These are phyloP conservation scores for Yamadazyma scolyti DNA, from an alignment of 805 yeast genomes.

Conservation along the genomic window DNA sequence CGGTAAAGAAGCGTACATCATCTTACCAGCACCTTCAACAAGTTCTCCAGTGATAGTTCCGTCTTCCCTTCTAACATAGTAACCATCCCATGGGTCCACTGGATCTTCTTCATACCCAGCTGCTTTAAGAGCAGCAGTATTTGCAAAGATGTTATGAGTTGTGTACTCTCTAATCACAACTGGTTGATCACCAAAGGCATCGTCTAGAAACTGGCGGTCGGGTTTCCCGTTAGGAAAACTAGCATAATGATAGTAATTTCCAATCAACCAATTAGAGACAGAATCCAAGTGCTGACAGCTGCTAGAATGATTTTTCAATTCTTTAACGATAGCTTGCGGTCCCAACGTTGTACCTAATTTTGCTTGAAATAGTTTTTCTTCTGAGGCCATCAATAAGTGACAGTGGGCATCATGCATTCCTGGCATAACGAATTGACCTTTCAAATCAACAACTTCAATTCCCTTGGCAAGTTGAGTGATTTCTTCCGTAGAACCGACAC, in stretches of 20 bases:
- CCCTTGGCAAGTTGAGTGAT: slow-evolving; percentile 9
- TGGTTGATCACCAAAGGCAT: slow-evolving; percentile 23
- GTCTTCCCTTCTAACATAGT: slow-evolving; percentile 19
- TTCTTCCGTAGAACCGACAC: slow-evolving; percentile 15
- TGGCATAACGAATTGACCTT: slow-evolving; percentile 22
- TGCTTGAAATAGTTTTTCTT: slow-evolving; percentile 19
- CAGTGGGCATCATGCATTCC: slow-evolving; percentile 24
- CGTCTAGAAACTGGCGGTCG: slow-evolving; percentile 19
- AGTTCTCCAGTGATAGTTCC: slow-evolving; percentile 22
- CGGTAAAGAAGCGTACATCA: slow-evolving; percentile 16
- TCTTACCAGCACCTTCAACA: slow-evolving; percentile 21
- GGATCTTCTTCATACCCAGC: slow-evolving; percentile 21
- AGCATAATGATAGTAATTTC: slow-evolving; percentile 21
- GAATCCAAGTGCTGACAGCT: slow-evolving; percentile 16
- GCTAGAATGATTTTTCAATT: slow-evolving; percentile 12
- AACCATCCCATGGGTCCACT: slow-evolving; percentile 21
- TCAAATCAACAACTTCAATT: slow-evolving; percentile 16
- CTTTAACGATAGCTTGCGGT: slow-evolving; percentile 17
- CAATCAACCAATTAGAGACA: slow-evolving; percentile 20
- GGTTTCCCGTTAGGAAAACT: slow-evolving; percentile 19
- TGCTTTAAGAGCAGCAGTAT: slow-evolving; percentile 22
- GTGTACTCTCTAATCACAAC: slow-evolving; percentile 22
- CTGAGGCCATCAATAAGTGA: slow-evolving; percentile 20
- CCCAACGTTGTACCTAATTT: slow-evolving; percentile 14
- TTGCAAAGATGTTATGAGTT: slow-evolving; percentile 21